Evolutionary conservation across 202 grass and related monocot genomes (phyloP), one percentile per base, ranked within the genome.

Genomic region (Zoysia matrella): DNA sequence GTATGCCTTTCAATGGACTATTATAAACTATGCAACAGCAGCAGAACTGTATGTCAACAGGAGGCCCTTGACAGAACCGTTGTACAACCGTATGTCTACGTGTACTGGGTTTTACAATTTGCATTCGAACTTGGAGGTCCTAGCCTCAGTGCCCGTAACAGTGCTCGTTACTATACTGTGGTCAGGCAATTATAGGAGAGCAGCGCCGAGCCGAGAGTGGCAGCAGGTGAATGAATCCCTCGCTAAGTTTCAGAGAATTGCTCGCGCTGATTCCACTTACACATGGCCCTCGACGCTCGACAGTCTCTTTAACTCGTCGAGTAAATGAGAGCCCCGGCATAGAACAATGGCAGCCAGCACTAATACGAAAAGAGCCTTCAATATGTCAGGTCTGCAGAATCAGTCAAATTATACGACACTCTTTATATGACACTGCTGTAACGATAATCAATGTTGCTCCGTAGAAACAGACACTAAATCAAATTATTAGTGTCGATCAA

Each of bases 251-350:
- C 54, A 76, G 56, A 55, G 12, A 82, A 76, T 54, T 63, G 55
- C 68, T 47, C 47, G 48, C 5, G 49, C 65, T 82, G 72, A 57
- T 71, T 64, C 43, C 65, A 56, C 57, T 71, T 11, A 47, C 44
- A 73, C 53, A 77, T 84, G 82, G 73, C 47, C 73, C 65, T 71
- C 30, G 11, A 8, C 67, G 22, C 22, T 22, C 22, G 22, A 50
- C 5, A 39, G 11, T 11, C 15, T 76, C 85, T 72, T 73, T 22
- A 52, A 83, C 40, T 76, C 54, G 22, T 53, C 10, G 56, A 65
- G 50, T 76, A 71, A 75, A 80, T 84, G 64, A 62, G 57, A 54
- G 22, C 77, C 14, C 42, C 70, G 48, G 51, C 3, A 65, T 49
- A 63, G 63, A 60, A 70, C 65, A 82, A 60, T 30, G 61, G 51